Evolutionary conservation across 2,329 filamentous ascomycete species (phyloP).

Genomic region (Microsporum canis): DNA sequence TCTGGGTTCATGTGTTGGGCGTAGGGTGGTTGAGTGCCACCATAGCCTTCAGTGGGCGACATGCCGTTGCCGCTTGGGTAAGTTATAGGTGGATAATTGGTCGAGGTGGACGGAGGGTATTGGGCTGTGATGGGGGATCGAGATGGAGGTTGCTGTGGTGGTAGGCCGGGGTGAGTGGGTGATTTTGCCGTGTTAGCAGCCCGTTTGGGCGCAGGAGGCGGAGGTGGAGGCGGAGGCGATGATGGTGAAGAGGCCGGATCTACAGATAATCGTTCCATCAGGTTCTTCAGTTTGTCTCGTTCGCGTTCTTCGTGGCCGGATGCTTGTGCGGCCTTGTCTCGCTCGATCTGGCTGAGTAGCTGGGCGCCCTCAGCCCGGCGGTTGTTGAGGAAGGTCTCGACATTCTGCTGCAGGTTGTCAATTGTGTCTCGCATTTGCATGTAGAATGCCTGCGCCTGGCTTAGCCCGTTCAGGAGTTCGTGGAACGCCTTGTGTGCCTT

Average conservation of each 20-base stretch:
- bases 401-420: conserved; percentile 85
- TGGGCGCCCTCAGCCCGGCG: conserved; percentile 82
- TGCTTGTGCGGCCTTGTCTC: conserved; percentile 53
- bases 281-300: conserved; percentile 67
- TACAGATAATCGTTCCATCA: conserved; percentile 95
- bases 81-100: background rate
- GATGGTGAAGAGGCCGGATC: conserved; percentile 43
- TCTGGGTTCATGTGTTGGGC: conserved; percentile 29
- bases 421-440: conserved; percentile 91
- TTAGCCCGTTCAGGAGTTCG: conserved; percentile 73
- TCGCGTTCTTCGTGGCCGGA: conserved; percentile 63
- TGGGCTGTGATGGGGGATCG: background rate
- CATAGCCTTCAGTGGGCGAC: conserved; percentile 18
- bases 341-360: conserved; percentile 77
- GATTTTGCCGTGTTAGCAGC: conserved; percentile 17
- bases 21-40: conserved; percentile 21
- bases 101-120: background rate
- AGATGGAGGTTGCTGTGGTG: background rate
- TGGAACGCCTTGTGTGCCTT: conserved; percentile 86
- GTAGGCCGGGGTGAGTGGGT: background rate
- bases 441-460: conserved; percentile 87
- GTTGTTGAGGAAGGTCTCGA: conserved; percentile 94
- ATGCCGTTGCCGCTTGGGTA: conserved; percentile 2
- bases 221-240: conserved; percentile 7
- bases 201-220: conserved; percentile 35